phyloP scores from a whole-genome alignment of 306 rosid species.

The Vigna angularis region DNA sequence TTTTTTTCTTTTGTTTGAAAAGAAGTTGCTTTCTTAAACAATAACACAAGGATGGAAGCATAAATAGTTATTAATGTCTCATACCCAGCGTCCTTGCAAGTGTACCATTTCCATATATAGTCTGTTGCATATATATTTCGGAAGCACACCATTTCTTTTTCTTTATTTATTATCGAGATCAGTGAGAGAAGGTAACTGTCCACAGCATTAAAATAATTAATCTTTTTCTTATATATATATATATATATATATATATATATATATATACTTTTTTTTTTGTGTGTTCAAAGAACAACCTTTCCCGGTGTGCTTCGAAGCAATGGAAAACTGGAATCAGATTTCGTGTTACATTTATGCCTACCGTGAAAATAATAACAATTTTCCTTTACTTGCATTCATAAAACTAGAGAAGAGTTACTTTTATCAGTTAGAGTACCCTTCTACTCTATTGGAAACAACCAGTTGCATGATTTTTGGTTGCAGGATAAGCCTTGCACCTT shows the following conservation, averaged over 20 bases:
- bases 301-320: background rate
- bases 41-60: constrained; percentile 46
- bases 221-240: background rate
- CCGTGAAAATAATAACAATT: background rate
- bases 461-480: background rate
- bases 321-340: background rate
- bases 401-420: background rate
- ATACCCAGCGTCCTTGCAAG: constrained; percentile 20
- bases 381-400: background rate
- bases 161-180: background rate
- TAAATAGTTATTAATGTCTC: constrained; percentile 41
- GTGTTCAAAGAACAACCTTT: background rate
- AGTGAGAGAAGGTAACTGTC: background rate
- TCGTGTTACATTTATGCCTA: background rate
- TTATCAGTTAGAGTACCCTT: background rate
- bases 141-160: background rate
- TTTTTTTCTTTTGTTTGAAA: constrained; percentile 43
- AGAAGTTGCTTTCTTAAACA: constrained; percentile 34
- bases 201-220: background rate
- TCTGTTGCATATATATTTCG: constrained; percentile 4
- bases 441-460: background rate
- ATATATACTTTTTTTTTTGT: background rate
- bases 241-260: too few relatives aligned
- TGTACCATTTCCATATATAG: constrained; percentile 52
- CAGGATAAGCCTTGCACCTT: constrained; percentile 3